Conservation (phyloP, 129 eudicot genomes). For the carrot (Daucus carota) region DNA sequence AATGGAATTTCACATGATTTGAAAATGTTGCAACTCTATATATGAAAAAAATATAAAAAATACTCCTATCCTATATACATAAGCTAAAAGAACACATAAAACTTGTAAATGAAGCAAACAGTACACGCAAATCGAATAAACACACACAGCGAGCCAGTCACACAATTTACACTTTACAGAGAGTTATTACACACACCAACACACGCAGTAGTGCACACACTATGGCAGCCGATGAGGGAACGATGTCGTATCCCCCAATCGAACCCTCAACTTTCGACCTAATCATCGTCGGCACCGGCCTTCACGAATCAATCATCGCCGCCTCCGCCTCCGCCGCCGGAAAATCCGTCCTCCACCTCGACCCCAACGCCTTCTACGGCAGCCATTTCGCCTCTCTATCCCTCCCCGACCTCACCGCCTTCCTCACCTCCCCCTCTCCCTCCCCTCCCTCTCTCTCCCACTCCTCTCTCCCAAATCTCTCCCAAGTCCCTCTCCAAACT, state of each 20-base stretch:
- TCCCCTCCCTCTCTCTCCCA: conserved; percentile 36
- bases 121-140: no score
- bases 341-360: conserved; percentile 83
- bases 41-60: no score
- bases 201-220: not conserved
- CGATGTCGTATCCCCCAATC: conserved; percentile 47
- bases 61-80: no score
- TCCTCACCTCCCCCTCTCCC: conserved; percentile 55
- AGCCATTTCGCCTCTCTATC: conserved; percentile 68
- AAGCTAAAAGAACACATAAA: no score
- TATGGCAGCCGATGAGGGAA: not conserved
- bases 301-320: conserved; percentile 67
- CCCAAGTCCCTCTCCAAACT: conserved; percentile 20
- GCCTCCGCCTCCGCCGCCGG: conserved; percentile 85
- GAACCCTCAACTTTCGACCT: conserved; percentile 84
- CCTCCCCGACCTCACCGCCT: conserved; percentile 48
- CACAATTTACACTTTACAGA: no score
- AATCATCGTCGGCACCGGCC: conserved; percentile 75
- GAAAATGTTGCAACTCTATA: no score
- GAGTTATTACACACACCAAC: no score
- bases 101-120: no score
- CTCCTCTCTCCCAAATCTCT: conserved; percentile 12
- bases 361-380: conserved; percentile 77
- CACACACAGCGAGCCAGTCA: no score
- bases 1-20: no score